Evolutionary conservation across 192 early-diverging fungal genomes (phyloP).

Genomic region (Geranomyces variabilis): DNA sequence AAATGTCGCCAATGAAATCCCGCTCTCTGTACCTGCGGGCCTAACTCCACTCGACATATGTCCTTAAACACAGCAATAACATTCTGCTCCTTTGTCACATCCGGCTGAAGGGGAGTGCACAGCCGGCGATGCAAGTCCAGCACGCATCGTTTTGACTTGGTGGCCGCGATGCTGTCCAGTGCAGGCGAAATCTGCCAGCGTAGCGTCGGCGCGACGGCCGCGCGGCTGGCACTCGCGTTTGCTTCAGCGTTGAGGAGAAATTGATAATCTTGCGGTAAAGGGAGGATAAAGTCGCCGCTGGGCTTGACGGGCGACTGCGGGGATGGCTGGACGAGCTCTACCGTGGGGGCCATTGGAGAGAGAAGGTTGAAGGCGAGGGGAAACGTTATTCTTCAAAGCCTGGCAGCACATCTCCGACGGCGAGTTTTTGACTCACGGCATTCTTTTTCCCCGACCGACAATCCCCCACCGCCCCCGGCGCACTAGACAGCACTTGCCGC

Average conservation of each 20-base stretch:
- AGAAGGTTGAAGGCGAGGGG: too few relatives aligned
- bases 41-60: constrained; percentile 23
- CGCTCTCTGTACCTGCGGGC: neutral
- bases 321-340: constrained; percentile 17
- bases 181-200: constrained; percentile 23
- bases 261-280: constrained; percentile 10
- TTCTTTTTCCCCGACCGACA: too few relatives aligned
- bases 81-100: neutral
- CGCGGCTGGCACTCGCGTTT: neutral
- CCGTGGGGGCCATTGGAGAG: constrained; percentile 2
- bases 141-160: neutral
- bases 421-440: too few relatives aligned
- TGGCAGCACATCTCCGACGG: too few relatives aligned
- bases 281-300: constrained; percentile 10
- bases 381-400: too few relatives aligned
- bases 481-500: too few relatives aligned
- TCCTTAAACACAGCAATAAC: neutral
- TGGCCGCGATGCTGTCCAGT: constrained; percentile 5
- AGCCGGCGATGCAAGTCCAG: neutral
- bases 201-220: constrained; percentile 10
- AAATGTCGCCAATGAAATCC: neutral
- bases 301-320: constrained; percentile 26
- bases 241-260: neutral
- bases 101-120: neutral
- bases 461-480: too few relatives aligned